Base-by-base conservation (phyloP, 2,329 filamentous ascomycete species). In the Celoporthe dispersa region DNA sequence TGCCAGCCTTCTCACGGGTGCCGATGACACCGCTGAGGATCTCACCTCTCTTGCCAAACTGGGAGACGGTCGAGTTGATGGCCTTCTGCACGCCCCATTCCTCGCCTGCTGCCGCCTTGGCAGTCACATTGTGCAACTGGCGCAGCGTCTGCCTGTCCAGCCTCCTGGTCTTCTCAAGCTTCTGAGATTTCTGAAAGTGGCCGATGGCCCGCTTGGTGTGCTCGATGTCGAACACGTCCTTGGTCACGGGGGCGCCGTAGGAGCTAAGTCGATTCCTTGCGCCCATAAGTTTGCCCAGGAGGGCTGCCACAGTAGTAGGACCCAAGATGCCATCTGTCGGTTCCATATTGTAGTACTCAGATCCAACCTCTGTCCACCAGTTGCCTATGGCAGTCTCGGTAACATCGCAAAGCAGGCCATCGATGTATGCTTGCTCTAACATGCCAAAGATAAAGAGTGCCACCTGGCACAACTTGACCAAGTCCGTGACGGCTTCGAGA, bases 311-410 rank as follows among this genome's bases (percentile, higher is more conserved):
- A 0, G 94, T 98, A 0, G 93, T 97, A 2, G 96, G 94, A 0
- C 96, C 96, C 2, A 99, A 83, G 31, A 97, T 94, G 16, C 95
- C 95, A 80, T 99, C 96, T 12, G 92, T 92, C 1, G 96, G 95
- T 79, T 98, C 96, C 44, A 94, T 88, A 68, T 95, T 97, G 83
- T 95, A 98, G 76, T 96, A 91, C 74, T 98, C 95, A 0, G 91
- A 91, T 1, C 96, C 96, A 71, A 98, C 91, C 76, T 97, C 93
- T 1, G 92, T 91, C 96, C 96, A 98, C 96, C 96, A 99, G 79
- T 98, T 93, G 72, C 91, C 91, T 75, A 98, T 90, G 1, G 94
- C 94, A 72, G 87, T 91, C 79, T 99, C 96, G 0, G 96, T 98
- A 59, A 96, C 86, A 81, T 99, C 96, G 79, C 96, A 99, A 3